A percentile compares a stretch with the other conserved stretches of the same genome.
These are phyloP conservation scores for Pichia sorboxylosa DNA, from an alignment of 1,139 yeast genomes.

Conservation along the genomic window DNA sequence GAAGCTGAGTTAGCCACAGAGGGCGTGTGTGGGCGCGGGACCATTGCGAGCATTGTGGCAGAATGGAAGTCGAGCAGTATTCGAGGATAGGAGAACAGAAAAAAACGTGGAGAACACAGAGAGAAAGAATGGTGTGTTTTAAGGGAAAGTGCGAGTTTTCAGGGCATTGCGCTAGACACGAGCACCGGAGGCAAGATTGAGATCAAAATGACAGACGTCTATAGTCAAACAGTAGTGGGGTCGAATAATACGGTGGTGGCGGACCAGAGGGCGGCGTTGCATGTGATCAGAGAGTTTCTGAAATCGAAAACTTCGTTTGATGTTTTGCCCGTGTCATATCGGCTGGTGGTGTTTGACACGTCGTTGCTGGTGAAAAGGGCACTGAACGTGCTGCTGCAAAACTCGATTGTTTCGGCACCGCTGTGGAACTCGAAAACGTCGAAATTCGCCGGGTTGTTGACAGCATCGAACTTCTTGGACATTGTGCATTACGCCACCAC, in stretches of 20 bases:
- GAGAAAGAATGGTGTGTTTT: too few relatives aligned
- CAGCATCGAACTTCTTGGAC: slow-evolving; percentile 86
- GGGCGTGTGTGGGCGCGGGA: too few relatives aligned
- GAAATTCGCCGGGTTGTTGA: slow-evolving; percentile 85
- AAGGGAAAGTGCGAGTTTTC: too few relatives aligned
- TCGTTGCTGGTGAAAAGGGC: slow-evolving; percentile 84
- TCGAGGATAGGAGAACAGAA: too few relatives aligned
- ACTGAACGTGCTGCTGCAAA: slow-evolving; percentile 78
- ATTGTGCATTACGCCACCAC: slow-evolving; percentile 93
- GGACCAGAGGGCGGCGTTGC: slow-evolving; percentile 58
- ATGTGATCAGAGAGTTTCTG: slow-evolving; percentile 71
- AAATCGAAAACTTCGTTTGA: slow-evolving; percentile 92
- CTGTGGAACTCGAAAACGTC: slow-evolving; percentile 88
- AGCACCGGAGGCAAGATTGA: too few relatives aligned
- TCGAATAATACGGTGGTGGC: slow-evolving; percentile 1
- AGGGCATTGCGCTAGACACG: too few relatives aligned
- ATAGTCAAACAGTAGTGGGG: too few relatives aligned
- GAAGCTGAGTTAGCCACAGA: too few relatives aligned
- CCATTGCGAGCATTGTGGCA: too few relatives aligned
- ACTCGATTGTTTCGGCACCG: slow-evolving; percentile 93
- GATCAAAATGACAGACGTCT: too few relatives aligned
- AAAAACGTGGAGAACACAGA: not conserved
- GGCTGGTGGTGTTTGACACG: slow-evolving; percentile 89
- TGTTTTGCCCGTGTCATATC: slow-evolving; percentile 88
- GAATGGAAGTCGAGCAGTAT: too few relatives aligned